Evolutionary conservation across 257 asterid species (phyloP).

Genomic region (Eucommia ulmoides): DNA sequence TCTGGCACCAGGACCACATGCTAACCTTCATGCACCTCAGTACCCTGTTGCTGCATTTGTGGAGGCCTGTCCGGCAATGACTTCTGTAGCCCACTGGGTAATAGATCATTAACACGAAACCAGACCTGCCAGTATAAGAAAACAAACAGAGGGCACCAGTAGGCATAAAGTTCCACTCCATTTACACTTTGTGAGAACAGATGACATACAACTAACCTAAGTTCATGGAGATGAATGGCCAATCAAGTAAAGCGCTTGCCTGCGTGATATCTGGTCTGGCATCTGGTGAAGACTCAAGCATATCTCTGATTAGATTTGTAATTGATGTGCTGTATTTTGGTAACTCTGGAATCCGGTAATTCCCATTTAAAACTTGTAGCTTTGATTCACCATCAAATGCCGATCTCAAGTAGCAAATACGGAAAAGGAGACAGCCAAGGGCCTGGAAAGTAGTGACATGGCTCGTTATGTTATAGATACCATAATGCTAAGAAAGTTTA

Average conservation of each 20-base stretch:
- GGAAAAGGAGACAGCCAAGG: slow-evolving; percentile 91
- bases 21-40: slow-evolving; percentile 55
- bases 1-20: not conserved
- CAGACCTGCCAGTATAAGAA: slow-evolving; percentile 51
- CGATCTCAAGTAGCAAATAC: slow-evolving; percentile 81
- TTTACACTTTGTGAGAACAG: slow-evolving; percentile 43
- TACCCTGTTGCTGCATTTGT: slow-evolving; percentile 44
- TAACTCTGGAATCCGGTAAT: slow-evolving; percentile 81
- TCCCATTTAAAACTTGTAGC: slow-evolving; percentile 90
- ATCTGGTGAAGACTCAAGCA: slow-evolving; percentile 80
- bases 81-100: slow-evolving; percentile 73
- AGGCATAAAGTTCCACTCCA: slow-evolving; percentile 34
- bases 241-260: slow-evolving; percentile 96
- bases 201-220: slow-evolving; percentile 77
- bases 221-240: slow-evolving; percentile 76
- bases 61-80: slow-evolving; percentile 78
- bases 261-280: slow-evolving; percentile 98
- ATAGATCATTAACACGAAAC: slow-evolving; percentile 84
- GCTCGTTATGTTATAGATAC: slow-evolving; percentile 8
- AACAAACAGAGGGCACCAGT: slow-evolving; percentile 16
- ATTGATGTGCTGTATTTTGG: slow-evolving; percentile 72
- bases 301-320: slow-evolving; percentile 65
- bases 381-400: slow-evolving; percentile 99
- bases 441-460: slow-evolving; percentile 43
- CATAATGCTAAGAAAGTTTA: not conserved